These are phyloP conservation scores for Pseudopithomyces chartarum DNA, from an alignment of 2,329 filamentous ascomycete genomes.

Conservation along the genomic window DNA sequence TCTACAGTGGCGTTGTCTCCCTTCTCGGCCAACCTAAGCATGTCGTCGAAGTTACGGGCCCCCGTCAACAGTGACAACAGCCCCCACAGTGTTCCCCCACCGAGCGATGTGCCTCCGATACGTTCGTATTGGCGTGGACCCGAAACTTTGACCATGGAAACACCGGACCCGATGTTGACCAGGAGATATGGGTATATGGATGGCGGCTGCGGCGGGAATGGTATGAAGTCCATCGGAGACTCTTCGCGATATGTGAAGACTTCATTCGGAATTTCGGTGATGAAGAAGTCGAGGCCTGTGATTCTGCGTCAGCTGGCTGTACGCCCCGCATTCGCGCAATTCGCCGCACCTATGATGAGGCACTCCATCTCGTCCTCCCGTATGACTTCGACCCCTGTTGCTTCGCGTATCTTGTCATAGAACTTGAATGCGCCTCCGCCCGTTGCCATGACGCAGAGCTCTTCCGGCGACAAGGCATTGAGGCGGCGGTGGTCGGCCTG, in stretches of 20 bases:
- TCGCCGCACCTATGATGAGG: constrained; percentile 79
- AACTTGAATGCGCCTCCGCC: constrained; percentile 96
- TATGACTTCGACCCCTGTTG: constrained; percentile 83
- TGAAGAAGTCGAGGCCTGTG: constrained; percentile 94
- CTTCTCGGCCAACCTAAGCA: constrained; percentile 87
- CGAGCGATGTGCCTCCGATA: constrained; percentile 92
- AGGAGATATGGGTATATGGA: constrained; percentile 91
- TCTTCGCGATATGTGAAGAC: constrained; percentile 90
- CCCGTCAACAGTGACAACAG: constrained; percentile 88
- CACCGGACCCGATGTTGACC: constrained; percentile 96
- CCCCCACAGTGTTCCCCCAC: constrained; percentile 97
- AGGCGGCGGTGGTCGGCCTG: constrained; percentile 79
- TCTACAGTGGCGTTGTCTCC: constrained; percentile 94
- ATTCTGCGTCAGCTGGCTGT: constrained; percentile 6
- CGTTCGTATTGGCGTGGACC: constrained; percentile 85
- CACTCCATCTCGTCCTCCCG: constrained; percentile 99
- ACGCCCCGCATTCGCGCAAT: background rate
- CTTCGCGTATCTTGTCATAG: constrained; percentile 86
- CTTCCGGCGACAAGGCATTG: constrained; percentile 72
- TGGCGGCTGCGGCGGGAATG: constrained; percentile 66
- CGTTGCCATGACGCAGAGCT: constrained; percentile 91
- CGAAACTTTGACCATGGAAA: constrained; percentile 96
- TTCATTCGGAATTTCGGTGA: constrained; percentile 94
- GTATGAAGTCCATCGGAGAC: constrained; percentile 87
- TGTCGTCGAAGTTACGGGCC: constrained; percentile 95